Evolutionary conservation across 2,329 filamentous ascomycete genomes (phyloP).

Genomic region (Penicillium sp.): DNA sequence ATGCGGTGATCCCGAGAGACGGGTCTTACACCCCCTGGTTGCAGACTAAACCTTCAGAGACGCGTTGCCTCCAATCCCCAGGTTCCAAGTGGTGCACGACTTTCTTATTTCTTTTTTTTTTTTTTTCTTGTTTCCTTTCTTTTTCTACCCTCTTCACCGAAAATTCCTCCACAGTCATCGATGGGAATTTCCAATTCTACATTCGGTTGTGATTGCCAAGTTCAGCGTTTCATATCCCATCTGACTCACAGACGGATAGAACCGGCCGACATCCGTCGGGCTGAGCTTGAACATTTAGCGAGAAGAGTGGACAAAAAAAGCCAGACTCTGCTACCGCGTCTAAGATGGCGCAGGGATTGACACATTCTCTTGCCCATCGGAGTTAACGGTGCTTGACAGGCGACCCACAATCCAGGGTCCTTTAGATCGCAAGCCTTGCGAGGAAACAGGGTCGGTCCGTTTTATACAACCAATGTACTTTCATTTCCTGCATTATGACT

Average conservation of each 20-base stretch:
- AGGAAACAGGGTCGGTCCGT: conserved; percentile 12
- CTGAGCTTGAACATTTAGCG: conserved; percentile 1
- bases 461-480: background rate
- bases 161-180: background rate
- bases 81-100: background rate
- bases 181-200: background rate
- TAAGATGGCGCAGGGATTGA: conserved; percentile 10
- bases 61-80: conserved; percentile 1
- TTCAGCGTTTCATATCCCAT: conserved; percentile 12
- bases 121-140: background rate
- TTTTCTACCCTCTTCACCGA: background rate
- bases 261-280: conserved; percentile 16
- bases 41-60: conserved; percentile 1
- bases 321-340: background rate
- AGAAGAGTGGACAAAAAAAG: background rate
- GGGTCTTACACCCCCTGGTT: conserved; percentile 10
- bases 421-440: conserved; percentile 18
- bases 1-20: conserved; percentile 16
- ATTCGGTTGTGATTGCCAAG: conserved; percentile 25
- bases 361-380: conserved; percentile 15
- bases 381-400: conserved; percentile 22
- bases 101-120: background rate
- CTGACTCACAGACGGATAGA: conserved; percentile 21
- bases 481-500: background rate
- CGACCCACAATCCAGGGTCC: conserved; percentile 24